Evolutionary conservation across 345 rosid genomes (phyloP).

Genomic region (Gossypium rotundifolium): DNA sequence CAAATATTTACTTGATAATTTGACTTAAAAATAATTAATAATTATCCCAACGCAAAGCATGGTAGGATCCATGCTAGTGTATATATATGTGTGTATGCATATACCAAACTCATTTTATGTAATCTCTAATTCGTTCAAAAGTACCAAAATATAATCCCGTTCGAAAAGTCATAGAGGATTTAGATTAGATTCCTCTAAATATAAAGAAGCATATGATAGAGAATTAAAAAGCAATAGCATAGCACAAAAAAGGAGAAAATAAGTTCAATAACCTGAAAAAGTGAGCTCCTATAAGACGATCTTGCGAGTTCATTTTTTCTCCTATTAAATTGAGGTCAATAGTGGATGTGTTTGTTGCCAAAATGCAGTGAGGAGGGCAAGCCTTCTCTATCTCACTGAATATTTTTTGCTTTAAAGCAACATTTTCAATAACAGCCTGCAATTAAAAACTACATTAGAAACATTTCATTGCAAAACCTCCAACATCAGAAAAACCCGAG

Average conservation of each 20-base stretch:
- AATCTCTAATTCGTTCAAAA: too few relatives aligned
- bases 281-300: constrained; percentile 88
- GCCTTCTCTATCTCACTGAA: constrained; percentile 76
- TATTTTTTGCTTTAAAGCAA: constrained; percentile 80
- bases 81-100: too few relatives aligned
- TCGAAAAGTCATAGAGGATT: background rate
- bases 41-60: too few relatives aligned
- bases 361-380: constrained; percentile 81
- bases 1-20: too few relatives aligned
- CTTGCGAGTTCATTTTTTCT: constrained; percentile 66
- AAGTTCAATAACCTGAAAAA: constrained; percentile 69
- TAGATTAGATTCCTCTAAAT: background rate
- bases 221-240: background rate
- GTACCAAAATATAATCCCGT: too few relatives aligned
- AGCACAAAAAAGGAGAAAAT: background rate
- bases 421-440: constrained; percentile 88
- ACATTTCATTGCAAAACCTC: constrained; percentile 7
- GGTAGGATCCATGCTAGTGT: too few relatives aligned
- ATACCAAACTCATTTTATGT: too few relatives aligned
- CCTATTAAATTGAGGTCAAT: constrained; percentile 75
- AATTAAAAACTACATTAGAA: constrained; percentile 17
- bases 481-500: background rate
- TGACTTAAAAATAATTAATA: too few relatives aligned
- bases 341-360: constrained; percentile 90
- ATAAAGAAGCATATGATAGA: background rate